phyloP scores from a whole-genome alignment of 306 rosid genomes.

The Senna tora region DNA sequence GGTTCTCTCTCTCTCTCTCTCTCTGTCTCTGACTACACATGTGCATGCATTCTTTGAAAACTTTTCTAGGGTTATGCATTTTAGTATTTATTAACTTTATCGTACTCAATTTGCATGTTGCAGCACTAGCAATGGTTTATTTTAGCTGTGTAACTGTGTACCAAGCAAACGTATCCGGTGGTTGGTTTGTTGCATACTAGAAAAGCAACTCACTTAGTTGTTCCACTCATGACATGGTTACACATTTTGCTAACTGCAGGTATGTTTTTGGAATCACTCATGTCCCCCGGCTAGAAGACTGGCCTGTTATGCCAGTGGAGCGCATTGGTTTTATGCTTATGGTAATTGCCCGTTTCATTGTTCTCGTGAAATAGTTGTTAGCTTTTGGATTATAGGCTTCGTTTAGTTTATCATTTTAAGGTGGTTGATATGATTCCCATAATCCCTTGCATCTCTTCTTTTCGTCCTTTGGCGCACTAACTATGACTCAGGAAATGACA shows the following conservation, averaged over 20 bases:
- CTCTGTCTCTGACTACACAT: neutral
- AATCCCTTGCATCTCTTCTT: neutral
- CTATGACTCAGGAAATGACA: neutral
- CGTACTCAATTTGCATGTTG: neutral
- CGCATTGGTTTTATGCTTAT: slow-evolving; percentile 74
- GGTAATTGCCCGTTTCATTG: slow-evolving; percentile 46
- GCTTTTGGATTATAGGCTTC: neutral
- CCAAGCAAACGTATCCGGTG: neutral
- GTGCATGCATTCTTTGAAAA: neutral
- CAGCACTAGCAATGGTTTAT: neutral
- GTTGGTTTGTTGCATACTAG: neutral
- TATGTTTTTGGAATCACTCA: slow-evolving; percentile 78
- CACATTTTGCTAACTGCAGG: slow-evolving; percentile 45
- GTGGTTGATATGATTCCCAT: neutral
- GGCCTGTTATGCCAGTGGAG: slow-evolving; percentile 95
- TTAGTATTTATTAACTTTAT: neutral
- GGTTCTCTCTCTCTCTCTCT: slow-evolving; percentile 46
- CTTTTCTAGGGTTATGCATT: neutral
- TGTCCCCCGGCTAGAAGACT: slow-evolving; percentile 76
- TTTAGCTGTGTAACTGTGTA: neutral
- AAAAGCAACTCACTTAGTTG: neutral
- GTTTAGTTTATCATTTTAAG: neutral
- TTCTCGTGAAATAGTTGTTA: neutral
- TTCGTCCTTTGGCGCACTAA: neutral
- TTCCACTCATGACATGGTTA: neutral